Conservation (phyloP, 805 yeast genomes). For the Blastobotrys chiropterorum region DNA sequence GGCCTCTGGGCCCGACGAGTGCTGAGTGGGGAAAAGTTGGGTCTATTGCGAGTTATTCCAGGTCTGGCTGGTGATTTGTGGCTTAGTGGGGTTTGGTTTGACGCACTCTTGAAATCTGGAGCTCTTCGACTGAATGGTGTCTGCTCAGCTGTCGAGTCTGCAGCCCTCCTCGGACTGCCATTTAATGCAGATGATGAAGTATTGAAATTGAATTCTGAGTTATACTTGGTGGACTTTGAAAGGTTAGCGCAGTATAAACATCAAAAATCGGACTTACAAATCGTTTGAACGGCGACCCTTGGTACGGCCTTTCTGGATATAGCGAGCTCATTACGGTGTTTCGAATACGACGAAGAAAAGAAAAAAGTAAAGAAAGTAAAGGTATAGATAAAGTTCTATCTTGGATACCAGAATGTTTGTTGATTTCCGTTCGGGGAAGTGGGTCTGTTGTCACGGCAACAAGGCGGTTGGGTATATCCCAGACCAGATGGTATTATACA, state of each 20-base stretch:
- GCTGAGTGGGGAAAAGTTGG: not conserved
- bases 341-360: not conserved
- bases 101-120: not conserved
- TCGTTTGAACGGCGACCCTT: constrained; percentile 7
- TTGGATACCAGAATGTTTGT: not conserved
- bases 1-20: not conserved
- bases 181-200: not conserved
- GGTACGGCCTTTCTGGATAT: constrained; percentile 2
- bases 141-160: not conserved
- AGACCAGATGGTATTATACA: too few species aligned
- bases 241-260: not conserved
- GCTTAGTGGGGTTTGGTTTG: not conserved
- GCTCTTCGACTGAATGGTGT: not conserved
- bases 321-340: not conserved
- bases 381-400: not conserved
- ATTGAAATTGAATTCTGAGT: not conserved
- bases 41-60: not conserved
- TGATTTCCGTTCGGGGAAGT: not conserved
- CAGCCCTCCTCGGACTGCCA: constrained; percentile 1
- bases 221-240: not conserved
- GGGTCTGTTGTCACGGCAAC: constrained; percentile 5
- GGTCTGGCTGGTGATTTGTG: not conserved
- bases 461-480: too few species aligned
- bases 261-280: not conserved
- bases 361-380: not conserved